These are phyloP conservation scores for Staphylotrichum longicolle DNA, from an alignment of 495 filamentous ascomycete species.

Conservation along the genomic window DNA sequence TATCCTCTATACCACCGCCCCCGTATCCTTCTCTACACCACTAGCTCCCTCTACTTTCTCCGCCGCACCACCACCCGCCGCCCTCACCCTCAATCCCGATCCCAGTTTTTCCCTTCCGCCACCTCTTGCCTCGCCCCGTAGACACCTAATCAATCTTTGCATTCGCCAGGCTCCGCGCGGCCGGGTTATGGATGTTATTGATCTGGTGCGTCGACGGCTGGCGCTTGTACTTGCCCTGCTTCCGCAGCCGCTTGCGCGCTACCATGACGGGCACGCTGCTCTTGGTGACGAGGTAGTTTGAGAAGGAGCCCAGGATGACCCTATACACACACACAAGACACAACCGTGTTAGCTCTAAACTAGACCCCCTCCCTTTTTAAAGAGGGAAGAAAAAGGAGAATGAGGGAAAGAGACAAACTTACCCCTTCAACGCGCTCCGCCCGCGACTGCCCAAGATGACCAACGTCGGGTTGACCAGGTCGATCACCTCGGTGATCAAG, in stretches of 20 bases:
- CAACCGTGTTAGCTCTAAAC: no score
- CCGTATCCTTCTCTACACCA: background rate
- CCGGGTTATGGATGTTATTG: slow-evolving; percentile 65
- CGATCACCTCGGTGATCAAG: slow-evolving; percentile 85
- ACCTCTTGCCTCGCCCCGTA: no score
- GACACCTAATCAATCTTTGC: slow-evolving; percentile 63
- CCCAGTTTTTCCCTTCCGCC: no score
- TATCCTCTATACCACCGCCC: background rate
- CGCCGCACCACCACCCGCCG: no score
- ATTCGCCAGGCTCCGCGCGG: slow-evolving; percentile 60
- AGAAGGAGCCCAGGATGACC: slow-evolving; percentile 91
- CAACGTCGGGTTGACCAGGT: slow-evolving; percentile 85
- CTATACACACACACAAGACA: slow-evolving; percentile 39
- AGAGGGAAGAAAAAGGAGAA: slow-evolving; percentile 8
- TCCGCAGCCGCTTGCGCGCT: slow-evolving; percentile 73
- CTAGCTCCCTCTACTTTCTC: background rate
- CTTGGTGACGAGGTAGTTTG: slow-evolving; percentile 94
- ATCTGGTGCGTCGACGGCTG: slow-evolving; percentile 59
- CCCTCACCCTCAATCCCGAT: no score
- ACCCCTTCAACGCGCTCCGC: slow-evolving; percentile 90
- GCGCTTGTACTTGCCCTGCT: slow-evolving; percentile 66
- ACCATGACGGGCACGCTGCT: slow-evolving; percentile 96
- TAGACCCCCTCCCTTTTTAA: no score
- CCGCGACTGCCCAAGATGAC: slow-evolving; percentile 90
- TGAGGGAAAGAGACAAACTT: slow-evolving; percentile 32